phyloP scores from a whole-genome alignment of 805 yeast genomes.

The Pichia gijzeniarum region DNA sequence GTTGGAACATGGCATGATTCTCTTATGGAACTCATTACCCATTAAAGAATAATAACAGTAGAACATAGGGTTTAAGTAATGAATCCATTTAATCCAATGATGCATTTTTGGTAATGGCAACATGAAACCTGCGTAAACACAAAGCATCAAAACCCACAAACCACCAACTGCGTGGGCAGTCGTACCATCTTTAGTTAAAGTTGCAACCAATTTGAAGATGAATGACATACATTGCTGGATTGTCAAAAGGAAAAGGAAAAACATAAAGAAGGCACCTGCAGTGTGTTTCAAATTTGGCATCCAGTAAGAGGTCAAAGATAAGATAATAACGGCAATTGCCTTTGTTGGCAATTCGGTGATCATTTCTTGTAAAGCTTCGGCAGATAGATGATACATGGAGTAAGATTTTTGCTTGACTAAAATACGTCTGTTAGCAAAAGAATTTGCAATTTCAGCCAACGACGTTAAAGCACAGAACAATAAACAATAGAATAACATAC shows the following conservation, averaged over 20 bases:
- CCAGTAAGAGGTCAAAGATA: constrained; percentile 44
- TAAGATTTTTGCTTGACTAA: constrained; percentile 58
- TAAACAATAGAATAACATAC: constrained; percentile 53
- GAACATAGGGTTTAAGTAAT: constrained; percentile 41
- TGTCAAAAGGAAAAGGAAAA: constrained; percentile 34
- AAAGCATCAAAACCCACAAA: constrained; percentile 47
- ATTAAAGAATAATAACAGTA: constrained; percentile 47
- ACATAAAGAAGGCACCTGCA: constrained; percentile 53
- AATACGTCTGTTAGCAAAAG: constrained; percentile 55
- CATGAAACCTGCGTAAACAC: constrained; percentile 50
- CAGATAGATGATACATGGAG: constrained; percentile 57
- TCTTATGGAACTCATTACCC: constrained; percentile 50
- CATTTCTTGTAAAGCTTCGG: constrained; percentile 56
- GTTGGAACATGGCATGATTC: constrained; percentile 44
- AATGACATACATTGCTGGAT: constrained; percentile 47
- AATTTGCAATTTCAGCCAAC: constrained; percentile 54
- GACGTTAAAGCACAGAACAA: constrained; percentile 58
- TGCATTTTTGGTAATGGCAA: constrained; percentile 38
- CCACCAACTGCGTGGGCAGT: constrained; percentile 54
- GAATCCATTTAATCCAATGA: constrained; percentile 56
- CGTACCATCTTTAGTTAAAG: constrained; percentile 45
- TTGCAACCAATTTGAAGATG: constrained; percentile 48
- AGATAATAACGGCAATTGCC: constrained; percentile 42
- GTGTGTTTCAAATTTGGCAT: constrained; percentile 44
- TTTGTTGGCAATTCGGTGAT: constrained; percentile 56